Base-by-base conservation (phyloP, 345 rosid genomes). In the Cardamine occulta region DNA sequence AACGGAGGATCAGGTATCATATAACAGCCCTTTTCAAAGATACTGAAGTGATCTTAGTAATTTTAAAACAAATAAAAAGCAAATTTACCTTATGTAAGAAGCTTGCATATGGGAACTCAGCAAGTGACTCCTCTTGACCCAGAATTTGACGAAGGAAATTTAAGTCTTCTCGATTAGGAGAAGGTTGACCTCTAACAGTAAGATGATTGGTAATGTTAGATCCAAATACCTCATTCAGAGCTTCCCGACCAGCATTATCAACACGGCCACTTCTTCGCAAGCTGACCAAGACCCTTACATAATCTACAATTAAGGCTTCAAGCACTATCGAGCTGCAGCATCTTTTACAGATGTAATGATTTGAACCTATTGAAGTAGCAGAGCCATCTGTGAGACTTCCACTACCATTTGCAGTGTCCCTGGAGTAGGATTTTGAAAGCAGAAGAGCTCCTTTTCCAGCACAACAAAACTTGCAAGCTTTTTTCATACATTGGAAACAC, bases 391-490 rank as follows among this genome's bases (percentile, higher is more conserved):
- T 70, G 81, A 76, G 94, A 72, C 83, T 67, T 28, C 92, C 89
- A 42, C 88, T 84, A 63, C 93, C 95, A 65, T 88, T 84, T 12
- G 71, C 73, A 60, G 83, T 67, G 49, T 92, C 97, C 85, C 88
- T 86, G 17, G 82, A 80, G 82, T 73, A 78, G 71, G 77, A 77
- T 53, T 66, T 84, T 34, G 83, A 63, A 63, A 92, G 86, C 73
- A 92, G 82, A 69, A 90, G 87, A 80, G 97, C 97, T 74, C 99
- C 97, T 77, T 70, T 90, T 69, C 99, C 99, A 19, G 93, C 93
- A 79, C 91, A 92, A 75, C 99, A 95, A 82, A 80, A 74, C 84
- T 84, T 86, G 74, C 99, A 95, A 65, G 88, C 94, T 68, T 85
- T 90, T 76, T 86, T 90, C 78, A 68, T 70, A 68, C 97, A 95